phyloP scores from a whole-genome alignment of 768 basidiomycete genomes.

The Lactarius akahatsu region DNA sequence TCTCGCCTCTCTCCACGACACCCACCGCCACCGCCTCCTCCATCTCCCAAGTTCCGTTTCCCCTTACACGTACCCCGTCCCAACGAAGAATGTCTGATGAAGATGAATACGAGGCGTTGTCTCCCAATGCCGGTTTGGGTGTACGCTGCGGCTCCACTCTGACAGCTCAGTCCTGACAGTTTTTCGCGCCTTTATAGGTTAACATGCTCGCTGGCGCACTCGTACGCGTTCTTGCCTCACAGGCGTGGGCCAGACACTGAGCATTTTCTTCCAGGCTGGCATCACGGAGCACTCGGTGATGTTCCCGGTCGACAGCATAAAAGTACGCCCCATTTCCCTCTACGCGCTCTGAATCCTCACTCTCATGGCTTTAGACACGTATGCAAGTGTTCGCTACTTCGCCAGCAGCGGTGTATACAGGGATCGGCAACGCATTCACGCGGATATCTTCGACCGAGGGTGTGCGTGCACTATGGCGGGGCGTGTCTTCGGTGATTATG shows the following conservation, averaged over 20 bases:
- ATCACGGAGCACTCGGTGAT: conserved; percentile 99
- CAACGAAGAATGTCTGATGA: conserved; percentile 46
- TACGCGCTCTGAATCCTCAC: not conserved
- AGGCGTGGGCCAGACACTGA: not conserved
- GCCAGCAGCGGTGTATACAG: conserved; percentile 82
- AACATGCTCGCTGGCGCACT: conserved; percentile 97
- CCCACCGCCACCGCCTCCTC: not conserved
- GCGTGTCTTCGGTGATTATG: conserved; percentile 91
- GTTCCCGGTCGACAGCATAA: conserved; percentile 98
- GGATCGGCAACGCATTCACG: conserved; percentile 86
- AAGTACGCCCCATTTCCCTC: conserved; percentile 51
- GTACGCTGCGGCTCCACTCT: conserved; percentile 42
- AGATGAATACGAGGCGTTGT: conserved; percentile 62
- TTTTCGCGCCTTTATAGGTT: conserved; percentile 50
- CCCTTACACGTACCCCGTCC: not conserved
- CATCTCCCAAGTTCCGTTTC: not conserved
- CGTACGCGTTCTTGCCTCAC: conserved; percentile 49
- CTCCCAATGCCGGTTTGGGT: conserved; percentile 75
- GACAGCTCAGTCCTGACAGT: conserved; percentile 19
- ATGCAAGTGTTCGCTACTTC: conserved; percentile 97
- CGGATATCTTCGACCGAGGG: conserved; percentile 96
- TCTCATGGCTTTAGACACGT: conserved; percentile 66
- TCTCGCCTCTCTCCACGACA: not conserved
- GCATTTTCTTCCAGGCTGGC: conserved; percentile 65
- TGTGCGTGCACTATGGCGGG: conserved; percentile 87